Conservation (phyloP, 1,284 basidiomycete genomes). For the Caloboletus firmus region DNA sequence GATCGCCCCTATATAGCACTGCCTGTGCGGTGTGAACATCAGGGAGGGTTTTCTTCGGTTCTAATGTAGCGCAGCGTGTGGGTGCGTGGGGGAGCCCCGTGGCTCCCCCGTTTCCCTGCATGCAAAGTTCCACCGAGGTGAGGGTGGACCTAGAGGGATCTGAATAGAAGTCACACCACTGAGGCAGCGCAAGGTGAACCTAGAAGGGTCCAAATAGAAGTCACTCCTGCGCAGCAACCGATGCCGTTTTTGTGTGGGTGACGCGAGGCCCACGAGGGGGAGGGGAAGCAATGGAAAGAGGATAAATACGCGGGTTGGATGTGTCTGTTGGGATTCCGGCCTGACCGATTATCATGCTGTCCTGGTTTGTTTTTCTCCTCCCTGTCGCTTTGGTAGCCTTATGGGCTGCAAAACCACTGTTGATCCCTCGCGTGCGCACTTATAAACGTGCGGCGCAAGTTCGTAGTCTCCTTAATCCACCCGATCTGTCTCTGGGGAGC, state of each 20-base stretch:
- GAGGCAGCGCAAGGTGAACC: too few species aligned
- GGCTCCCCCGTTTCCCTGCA: not conserved
- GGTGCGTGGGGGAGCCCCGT: constrained; percentile 1
- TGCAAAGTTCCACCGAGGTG: not conserved
- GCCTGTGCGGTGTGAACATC: constrained; percentile 12
- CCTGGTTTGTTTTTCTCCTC: not conserved
- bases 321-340: not conserved
- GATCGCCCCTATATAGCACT: constrained; percentile 1
- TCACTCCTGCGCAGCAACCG: not conserved
- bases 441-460: constrained; percentile 13
- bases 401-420: not conserved
- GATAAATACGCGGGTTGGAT: constrained; percentile 19
- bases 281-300: not conserved
- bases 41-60: not conserved
- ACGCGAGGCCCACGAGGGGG: not conserved
- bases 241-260: not conserved
- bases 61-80: constrained; percentile 1
- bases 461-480: constrained; percentile 32
- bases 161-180: not conserved
- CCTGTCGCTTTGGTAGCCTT: not conserved
- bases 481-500: constrained; percentile 10
- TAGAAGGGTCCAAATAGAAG: not conserved
- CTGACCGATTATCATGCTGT: constrained; percentile 2
- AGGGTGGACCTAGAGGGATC: not conserved
- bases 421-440: constrained; percentile 4